phyloP scores from a whole-genome alignment of 176 grass and related monocot genomes.

The Juncus effusus region DNA sequence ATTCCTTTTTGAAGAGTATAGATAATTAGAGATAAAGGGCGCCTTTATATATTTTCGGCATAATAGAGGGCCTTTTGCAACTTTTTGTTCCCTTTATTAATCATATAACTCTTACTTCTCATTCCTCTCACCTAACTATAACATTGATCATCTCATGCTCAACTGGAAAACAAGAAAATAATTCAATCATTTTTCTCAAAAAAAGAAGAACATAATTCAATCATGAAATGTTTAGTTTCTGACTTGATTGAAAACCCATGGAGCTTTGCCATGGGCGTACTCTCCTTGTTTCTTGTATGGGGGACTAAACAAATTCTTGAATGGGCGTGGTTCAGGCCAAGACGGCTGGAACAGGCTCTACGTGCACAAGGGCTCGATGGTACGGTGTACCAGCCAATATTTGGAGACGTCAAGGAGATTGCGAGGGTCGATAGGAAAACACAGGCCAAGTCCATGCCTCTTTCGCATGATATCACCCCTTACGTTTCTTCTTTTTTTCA shows the following conservation, averaged over 20 bases:
- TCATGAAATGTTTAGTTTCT: slow-evolving; percentile 7
- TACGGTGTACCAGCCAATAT: slow-evolving; percentile 36
- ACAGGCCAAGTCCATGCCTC: slow-evolving; percentile 34
- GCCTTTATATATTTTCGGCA: too few relatives aligned
- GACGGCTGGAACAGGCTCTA: slow-evolving; percentile 39
- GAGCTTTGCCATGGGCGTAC: slow-evolving; percentile 22
- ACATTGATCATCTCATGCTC: too few relatives aligned
- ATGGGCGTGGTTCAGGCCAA: slow-evolving; percentile 38
- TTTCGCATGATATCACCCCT: slow-evolving; percentile 43
- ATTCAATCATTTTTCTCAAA: too few relatives aligned
- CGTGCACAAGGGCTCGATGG: slow-evolving; percentile 43
- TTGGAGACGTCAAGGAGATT: slow-evolving; percentile 42
- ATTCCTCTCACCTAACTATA: too few relatives aligned
- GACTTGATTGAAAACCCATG: slow-evolving; percentile 18
- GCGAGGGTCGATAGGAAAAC: slow-evolving; percentile 32
- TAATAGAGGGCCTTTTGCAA: too few relatives aligned
- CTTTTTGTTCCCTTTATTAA: too few relatives aligned
- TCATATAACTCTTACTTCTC: too few relatives aligned
- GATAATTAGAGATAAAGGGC: too few relatives aligned
- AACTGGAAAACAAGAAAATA: too few relatives aligned
- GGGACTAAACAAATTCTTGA: slow-evolving; percentile 32
- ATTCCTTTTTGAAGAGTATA: too few relatives aligned
- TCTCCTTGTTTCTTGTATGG: slow-evolving; percentile 33
- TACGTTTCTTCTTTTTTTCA: slow-evolving; percentile 40
- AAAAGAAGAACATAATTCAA: too few relatives aligned